These are phyloP conservation scores for Pseudohalonectria lignicola DNA, from an alignment of 2,329 filamentous ascomycete species.

Conservation along the genomic window DNA sequence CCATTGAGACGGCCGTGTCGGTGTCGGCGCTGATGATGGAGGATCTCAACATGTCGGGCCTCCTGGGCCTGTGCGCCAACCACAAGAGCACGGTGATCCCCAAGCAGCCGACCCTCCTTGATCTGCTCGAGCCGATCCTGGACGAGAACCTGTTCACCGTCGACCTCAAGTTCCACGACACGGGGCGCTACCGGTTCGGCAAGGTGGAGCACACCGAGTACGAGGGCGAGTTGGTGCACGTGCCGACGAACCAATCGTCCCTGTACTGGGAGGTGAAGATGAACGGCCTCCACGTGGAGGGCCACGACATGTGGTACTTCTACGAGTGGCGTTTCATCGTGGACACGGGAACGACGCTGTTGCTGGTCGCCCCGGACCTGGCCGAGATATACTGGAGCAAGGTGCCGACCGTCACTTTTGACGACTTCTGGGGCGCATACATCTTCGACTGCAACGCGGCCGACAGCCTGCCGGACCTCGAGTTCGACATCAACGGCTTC, in stretches of 20 bases:
- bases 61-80: conserved; percentile 39
- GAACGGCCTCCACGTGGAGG: conserved; percentile 21
- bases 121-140: conserved; percentile 28
- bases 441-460: conserved; percentile 39
- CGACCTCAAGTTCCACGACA: conserved; percentile 35
- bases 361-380: conserved; percentile 48
- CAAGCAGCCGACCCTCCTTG: conserved; percentile 30
- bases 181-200: conserved; percentile 41
- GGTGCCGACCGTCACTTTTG: conserved; percentile 40
- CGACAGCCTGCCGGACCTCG: conserved; percentile 34
- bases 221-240: conserved; percentile 30
- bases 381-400: conserved; percentile 47
- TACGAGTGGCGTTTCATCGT: conserved; percentile 41
- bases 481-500: conserved; percentile 33
- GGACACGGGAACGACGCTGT: conserved; percentile 59
- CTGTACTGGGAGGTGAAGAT: conserved; percentile 28
- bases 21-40: conserved; percentile 27
- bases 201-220: conserved; percentile 28
- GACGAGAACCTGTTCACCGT: conserved; percentile 32
- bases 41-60: conserved; percentile 34
- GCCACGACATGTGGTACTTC: conserved; percentile 22
- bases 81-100: conserved; percentile 32
- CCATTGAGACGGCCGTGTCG: conserved; percentile 35
- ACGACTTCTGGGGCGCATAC: conserved; percentile 32
- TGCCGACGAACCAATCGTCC: conserved; percentile 37